Percentiles rank a stretch among this genome's conserved stretches.
Evolutionary conservation across 176 grass and related monocot species (phyloP).

Genomic region (Carex littledalei): DNA sequence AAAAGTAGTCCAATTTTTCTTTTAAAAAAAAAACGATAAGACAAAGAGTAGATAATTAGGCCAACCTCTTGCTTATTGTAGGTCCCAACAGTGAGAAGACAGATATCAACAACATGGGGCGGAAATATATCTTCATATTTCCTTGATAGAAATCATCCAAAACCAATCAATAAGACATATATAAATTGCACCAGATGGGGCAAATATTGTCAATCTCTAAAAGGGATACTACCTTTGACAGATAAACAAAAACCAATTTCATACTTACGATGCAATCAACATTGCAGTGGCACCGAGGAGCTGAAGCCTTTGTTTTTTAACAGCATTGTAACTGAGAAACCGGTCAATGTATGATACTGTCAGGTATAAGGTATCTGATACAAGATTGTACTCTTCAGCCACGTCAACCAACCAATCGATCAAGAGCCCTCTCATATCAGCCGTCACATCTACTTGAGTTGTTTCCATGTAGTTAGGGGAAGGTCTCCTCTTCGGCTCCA

Average conservation of each 20-base stretch:
- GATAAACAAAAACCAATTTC: background rate
- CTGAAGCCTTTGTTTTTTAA: slow-evolving; percentile 57
- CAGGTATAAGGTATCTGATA: slow-evolving; percentile 72
- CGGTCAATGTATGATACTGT: slow-evolving; percentile 64
- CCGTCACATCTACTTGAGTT: slow-evolving; percentile 55
- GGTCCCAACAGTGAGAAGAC: slow-evolving; percentile 78
- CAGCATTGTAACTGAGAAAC: slow-evolving; percentile 57
- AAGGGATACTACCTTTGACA: background rate
- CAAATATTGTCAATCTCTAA: background rate
- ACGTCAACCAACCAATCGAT: slow-evolving; percentile 94
- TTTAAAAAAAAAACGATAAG: background rate
- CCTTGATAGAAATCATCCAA: slow-evolving; percentile 29
- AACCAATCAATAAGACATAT: slow-evolving; percentile 3
- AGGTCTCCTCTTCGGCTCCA: slow-evolving; percentile 41
- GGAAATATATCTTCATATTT: slow-evolving; percentile 90
- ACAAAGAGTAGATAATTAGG: background rate
- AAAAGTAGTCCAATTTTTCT: background rate
- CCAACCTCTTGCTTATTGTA: slow-evolving; percentile 73
- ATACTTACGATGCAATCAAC: slow-evolving; percentile 68
- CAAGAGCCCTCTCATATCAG: slow-evolving; percentile 72
- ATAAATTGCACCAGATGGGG: background rate
- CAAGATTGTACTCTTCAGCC: slow-evolving; percentile 84
- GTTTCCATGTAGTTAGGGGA: slow-evolving; percentile 50
- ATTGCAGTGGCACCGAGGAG: slow-evolving; percentile 77
- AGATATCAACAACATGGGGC: slow-evolving; percentile 69